These are phyloP conservation scores for Aspergillus sp. DNA, from an alignment of 2,329 filamentous ascomycete genomes.

Conservation along the genomic window DNA sequence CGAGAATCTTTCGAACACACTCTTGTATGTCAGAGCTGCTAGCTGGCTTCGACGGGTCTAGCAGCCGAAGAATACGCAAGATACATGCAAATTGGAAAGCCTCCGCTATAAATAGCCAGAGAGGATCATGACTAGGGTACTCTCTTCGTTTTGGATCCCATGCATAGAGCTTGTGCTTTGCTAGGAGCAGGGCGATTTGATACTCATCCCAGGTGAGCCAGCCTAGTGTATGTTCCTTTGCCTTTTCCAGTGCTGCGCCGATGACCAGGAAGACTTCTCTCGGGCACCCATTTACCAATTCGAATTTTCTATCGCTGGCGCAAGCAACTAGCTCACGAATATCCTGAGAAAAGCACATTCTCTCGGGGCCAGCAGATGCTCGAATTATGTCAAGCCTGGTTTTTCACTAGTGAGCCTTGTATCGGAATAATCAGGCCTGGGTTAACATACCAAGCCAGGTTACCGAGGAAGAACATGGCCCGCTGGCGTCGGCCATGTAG, in stretches of 20 bases:
- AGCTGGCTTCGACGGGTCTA: conserved; percentile 25
- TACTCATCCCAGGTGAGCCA: conserved; percentile 24
- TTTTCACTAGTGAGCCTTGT: not conserved
- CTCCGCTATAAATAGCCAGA: conserved; percentile 29
- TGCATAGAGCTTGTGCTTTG: conserved; percentile 23
- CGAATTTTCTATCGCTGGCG: conserved; percentile 28
- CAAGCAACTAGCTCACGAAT: conserved; percentile 29
- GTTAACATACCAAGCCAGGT: conserved; percentile 29
- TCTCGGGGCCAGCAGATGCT: conserved; percentile 27
- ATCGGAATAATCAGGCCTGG: not conserved
- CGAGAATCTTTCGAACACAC: conserved; percentile 29
- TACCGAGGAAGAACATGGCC: conserved; percentile 34
- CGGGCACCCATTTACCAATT: conserved; percentile 34
- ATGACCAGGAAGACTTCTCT: conserved; percentile 33
- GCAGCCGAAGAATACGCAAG: conserved; percentile 29
- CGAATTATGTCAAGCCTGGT: conserved; percentile 36
- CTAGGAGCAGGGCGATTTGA: conserved; percentile 19
- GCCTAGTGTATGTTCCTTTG: conserved; percentile 27
- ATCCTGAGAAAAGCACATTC: conserved; percentile 31
- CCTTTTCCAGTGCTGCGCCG: conserved; percentile 28
- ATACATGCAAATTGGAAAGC: conserved; percentile 32
- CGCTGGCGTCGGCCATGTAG: conserved; percentile 27
- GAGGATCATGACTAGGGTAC: conserved; percentile 26
- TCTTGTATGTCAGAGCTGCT: conserved; percentile 25
- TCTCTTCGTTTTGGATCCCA: conserved; percentile 24